A percentile compares a stretch with the other conserved stretches of the same genome.
Evolutionary conservation across 2,329 filamentous ascomycete genomes (phyloP).

Genomic region (Talaromyces funiculosus): DNA sequence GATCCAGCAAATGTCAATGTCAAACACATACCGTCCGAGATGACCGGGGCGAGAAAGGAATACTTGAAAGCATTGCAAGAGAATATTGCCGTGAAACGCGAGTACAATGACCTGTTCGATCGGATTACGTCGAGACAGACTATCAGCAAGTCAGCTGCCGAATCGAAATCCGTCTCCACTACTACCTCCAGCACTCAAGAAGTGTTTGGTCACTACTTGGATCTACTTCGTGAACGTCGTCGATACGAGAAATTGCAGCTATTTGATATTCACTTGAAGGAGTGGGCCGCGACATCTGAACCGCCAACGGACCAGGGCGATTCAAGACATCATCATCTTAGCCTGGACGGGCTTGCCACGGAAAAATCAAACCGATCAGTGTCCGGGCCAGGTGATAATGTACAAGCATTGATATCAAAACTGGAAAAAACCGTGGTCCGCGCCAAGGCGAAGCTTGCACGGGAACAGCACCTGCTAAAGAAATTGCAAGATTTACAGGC

Average conservation of each 20-base stretch:
- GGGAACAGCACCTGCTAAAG: constrained; percentile 31
- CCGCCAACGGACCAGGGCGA: constrained; percentile 7
- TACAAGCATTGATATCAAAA: constrained; percentile 32
- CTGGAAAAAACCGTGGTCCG: constrained; percentile 36
- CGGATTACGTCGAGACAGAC: constrained; percentile 25
- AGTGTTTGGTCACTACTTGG: constrained; percentile 36
- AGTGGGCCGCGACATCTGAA: constrained; percentile 25
- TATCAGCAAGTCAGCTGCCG: not conserved
- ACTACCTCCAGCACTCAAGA: constrained; percentile 14
- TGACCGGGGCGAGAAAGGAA: constrained; percentile 38
- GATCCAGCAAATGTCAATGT: constrained; percentile 28
- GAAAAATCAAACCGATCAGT: constrained; percentile 11
- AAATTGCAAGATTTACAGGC: constrained; percentile 25
- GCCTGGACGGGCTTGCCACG: constrained; percentile 13
- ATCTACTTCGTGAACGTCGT: constrained; percentile 42
- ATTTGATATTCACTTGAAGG: constrained; percentile 42
- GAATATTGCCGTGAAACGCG: constrained; percentile 36
- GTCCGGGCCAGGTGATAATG: constrained; percentile 16
- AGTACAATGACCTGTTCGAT: constrained; percentile 31
- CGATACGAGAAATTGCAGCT: constrained; percentile 43
- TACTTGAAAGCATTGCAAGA: constrained; percentile 44
- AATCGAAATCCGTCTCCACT: not conserved
- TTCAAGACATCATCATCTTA: constrained; percentile 16
- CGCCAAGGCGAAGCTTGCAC: constrained; percentile 32
- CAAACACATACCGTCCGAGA: constrained; percentile 32